phyloP scores from a whole-genome alignment of 192 early-diverging fungal species.

The Rhizophagus sp. region DNA sequence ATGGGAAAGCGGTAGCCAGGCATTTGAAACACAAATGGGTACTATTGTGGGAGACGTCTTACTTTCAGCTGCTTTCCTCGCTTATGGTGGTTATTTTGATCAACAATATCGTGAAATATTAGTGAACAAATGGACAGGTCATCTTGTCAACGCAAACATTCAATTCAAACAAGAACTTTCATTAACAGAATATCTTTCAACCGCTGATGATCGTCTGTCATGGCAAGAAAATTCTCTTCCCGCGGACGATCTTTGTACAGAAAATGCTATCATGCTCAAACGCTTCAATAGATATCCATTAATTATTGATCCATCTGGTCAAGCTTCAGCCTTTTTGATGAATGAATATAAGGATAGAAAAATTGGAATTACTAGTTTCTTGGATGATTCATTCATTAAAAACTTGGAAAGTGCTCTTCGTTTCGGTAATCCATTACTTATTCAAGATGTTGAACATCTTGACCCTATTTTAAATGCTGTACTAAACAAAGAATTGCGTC shows the following conservation, averaged over 20 bases:
- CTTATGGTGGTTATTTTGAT: slow-evolving; percentile 98
- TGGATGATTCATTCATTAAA: slow-evolving; percentile 97
- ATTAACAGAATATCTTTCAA: slow-evolving; percentile 86
- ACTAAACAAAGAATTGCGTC: slow-evolving; percentile 94
- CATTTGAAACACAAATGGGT: slow-evolving; percentile 95
- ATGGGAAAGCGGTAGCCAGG: slow-evolving; percentile 87
- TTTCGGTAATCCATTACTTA: slow-evolving; percentile 96
- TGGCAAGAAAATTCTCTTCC: slow-evolving; percentile 89
- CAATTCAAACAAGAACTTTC: slow-evolving; percentile 79
- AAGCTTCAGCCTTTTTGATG: slow-evolving; percentile 85
- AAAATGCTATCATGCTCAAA: slow-evolving; percentile 98
- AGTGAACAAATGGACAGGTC: slow-evolving; percentile 74
- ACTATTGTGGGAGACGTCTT: slow-evolving; percentile 98
- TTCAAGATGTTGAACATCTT: slow-evolving; percentile 96
- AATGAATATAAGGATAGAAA: slow-evolving; percentile 85
- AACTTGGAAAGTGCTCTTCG: slow-evolving; percentile 96
- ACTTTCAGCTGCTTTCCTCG: slow-evolving; percentile 89
- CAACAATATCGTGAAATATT: slow-evolving; percentile 90
- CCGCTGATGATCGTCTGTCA: slow-evolving; percentile 85
- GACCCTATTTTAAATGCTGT: slow-evolving; percentile 98
- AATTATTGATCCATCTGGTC: slow-evolving; percentile 96
- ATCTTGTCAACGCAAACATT: slow-evolving; percentile 67
- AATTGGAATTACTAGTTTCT: slow-evolving; percentile 94
- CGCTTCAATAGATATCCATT: slow-evolving; percentile 96
- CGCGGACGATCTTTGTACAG: slow-evolving; percentile 90